Evolutionary conservation across 352 stramenopile species (phyloP).

Genomic region (Phytophthora multivora): DNA sequence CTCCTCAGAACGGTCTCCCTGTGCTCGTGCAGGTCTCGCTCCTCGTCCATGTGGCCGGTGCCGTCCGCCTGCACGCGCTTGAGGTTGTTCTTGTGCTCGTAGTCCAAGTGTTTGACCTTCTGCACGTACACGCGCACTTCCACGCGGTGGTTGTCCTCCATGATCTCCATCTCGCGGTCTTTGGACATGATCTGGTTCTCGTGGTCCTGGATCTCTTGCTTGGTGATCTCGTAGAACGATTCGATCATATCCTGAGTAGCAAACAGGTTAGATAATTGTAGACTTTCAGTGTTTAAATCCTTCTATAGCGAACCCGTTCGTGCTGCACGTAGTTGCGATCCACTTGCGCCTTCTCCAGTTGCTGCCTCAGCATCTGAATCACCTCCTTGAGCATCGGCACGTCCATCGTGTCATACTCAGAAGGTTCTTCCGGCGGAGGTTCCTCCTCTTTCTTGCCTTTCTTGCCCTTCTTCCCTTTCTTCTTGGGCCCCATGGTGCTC

Average conservation of each 20-base stretch:
- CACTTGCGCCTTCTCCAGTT: constrained; percentile 90
- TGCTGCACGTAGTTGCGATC: constrained; percentile 96
- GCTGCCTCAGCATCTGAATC: constrained; percentile 91
- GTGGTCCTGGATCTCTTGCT: constrained; percentile 90
- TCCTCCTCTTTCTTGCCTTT: constrained; percentile 76
- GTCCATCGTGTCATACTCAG: constrained; percentile 94
- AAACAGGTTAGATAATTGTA: background rate
- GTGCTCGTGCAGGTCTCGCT: constrained; percentile 72
- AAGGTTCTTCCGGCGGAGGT: constrained; percentile 69
- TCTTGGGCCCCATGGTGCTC: constrained; percentile 67
- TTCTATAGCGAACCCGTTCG: constrained; percentile 65
- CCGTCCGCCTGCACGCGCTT: constrained; percentile 82
- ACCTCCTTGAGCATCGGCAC: constrained; percentile 93
- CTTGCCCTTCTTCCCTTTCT: constrained; percentile 81
- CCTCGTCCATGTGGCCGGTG: constrained; percentile 70
- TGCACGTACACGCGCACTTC: constrained; percentile 94
- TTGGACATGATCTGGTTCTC: constrained; percentile 92
- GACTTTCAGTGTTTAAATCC: background rate
- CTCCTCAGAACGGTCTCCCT: constrained; percentile 67
- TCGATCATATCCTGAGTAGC: constrained; percentile 91
- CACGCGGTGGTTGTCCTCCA: constrained; percentile 95
- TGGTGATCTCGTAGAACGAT: constrained; percentile 95
- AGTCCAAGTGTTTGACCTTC: constrained; percentile 96
- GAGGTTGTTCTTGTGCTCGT: constrained; percentile 94
- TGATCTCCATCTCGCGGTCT: constrained; percentile 95